These are phyloP conservation scores for Colletotrichum chlorophyti DNA, from an alignment of 2,329 filamentous ascomycete genomes.

Conservation along the genomic window DNA sequence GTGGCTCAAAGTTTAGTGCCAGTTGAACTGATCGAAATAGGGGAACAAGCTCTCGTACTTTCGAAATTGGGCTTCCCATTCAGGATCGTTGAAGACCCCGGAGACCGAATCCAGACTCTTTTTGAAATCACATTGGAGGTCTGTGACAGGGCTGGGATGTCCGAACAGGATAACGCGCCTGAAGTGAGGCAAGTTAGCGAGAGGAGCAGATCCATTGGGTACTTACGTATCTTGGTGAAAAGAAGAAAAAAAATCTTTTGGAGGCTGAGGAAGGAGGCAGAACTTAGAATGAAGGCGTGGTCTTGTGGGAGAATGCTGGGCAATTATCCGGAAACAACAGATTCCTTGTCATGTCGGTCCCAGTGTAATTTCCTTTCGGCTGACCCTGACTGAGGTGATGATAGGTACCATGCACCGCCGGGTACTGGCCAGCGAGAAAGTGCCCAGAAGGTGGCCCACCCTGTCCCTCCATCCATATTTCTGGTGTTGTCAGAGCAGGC, in stretches of 20 bases:
- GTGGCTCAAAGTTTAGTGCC: too few species aligned
- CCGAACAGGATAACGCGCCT: not conserved
- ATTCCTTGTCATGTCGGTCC: constrained; percentile 22
- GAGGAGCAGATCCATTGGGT: not conserved
- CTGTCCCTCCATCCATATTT: constrained; percentile 20
- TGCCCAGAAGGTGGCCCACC: not conserved
- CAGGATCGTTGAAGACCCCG: not conserved
- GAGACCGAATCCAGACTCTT: too few species aligned
- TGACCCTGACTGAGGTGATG: too few species aligned
- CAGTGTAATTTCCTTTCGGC: constrained; percentile 23
- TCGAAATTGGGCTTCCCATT: not conserved
- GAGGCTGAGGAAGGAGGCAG: constrained; percentile 17
- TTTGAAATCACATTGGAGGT: not conserved
- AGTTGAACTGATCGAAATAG: too few species aligned
- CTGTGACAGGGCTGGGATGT: not conserved
- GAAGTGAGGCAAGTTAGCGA: not conserved
- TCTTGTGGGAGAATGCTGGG: constrained; percentile 7
- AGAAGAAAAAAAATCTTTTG: constrained; percentile 14
- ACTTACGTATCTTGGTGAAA: too few species aligned
- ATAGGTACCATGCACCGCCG: too few species aligned
- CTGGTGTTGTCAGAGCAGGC: too few species aligned
- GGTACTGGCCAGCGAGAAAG: too few species aligned
- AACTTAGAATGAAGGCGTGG: too few species aligned
- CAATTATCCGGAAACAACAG: constrained; percentile 25
- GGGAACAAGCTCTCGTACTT: not conserved